Percentiles rank a stretch among this genome's conserved stretches.
Conservation (phyloP, 768 basidiomycete genomes). For the Phaeotremella fagi region DNA sequence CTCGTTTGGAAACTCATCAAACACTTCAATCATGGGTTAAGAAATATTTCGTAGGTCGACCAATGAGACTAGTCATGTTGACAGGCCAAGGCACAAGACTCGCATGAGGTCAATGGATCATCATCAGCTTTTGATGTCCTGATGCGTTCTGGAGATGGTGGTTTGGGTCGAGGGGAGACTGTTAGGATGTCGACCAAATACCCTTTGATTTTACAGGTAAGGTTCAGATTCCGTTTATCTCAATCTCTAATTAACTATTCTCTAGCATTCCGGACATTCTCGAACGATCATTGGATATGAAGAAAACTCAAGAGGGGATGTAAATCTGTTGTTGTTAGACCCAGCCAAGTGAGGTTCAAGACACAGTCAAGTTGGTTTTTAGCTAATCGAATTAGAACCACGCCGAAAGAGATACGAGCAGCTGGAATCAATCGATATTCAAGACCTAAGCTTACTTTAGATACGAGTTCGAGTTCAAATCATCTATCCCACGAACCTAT, state of each 20-base stretch:
- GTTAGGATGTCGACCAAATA: slow-evolving; percentile 61
- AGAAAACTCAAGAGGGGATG: slow-evolving; percentile 56
- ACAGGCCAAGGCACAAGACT: neutral
- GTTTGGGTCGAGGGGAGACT: slow-evolving; percentile 49
- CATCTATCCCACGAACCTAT: slow-evolving; percentile 23
- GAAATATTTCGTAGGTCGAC: slow-evolving; percentile 58
- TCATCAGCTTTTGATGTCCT: slow-evolving; percentile 57
- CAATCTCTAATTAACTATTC: neutral
- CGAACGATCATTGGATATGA: slow-evolving; percentile 73
- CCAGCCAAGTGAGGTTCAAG: slow-evolving; percentile 58
- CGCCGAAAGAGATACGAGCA: slow-evolving; percentile 16
- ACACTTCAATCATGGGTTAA: slow-evolving; percentile 68
- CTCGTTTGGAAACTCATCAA: slow-evolving; percentile 50
- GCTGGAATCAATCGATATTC: slow-evolving; percentile 10
- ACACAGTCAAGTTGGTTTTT: no score
- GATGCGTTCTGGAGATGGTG: slow-evolving; percentile 44
- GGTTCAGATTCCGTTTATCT: slow-evolving; percentile 7
- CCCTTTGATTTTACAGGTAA: slow-evolving; percentile 65
- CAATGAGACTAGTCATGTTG: slow-evolving; percentile 29
- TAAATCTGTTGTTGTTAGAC: slow-evolving; percentile 71
- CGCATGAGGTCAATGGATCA: neutral
- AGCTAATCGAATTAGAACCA: slow-evolving; percentile 4
- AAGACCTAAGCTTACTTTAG: neutral
- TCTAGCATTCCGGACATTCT: neutral
- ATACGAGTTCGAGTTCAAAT: neutral